Percentiles rank a stretch among this genome's conserved stretches.
These are phyloP conservation scores for Quercus variabilis DNA, from an alignment of 306 rosid genomes.

Conservation along the genomic window DNA sequence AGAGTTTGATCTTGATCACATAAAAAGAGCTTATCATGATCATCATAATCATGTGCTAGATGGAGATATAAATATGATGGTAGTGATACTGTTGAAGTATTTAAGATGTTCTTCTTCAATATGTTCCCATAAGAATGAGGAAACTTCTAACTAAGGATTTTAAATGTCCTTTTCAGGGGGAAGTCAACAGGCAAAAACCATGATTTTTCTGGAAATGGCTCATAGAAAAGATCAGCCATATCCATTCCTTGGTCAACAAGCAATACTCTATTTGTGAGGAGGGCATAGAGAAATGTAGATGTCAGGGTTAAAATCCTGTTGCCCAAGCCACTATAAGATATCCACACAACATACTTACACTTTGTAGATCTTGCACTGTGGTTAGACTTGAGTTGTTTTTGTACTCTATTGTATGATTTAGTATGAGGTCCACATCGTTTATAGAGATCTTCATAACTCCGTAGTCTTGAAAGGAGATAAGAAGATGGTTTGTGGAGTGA, in stretches of 20 bases:
- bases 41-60: conserved; percentile 60
- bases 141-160: conserved; percentile 37
- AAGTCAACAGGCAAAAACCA: conserved; percentile 67
- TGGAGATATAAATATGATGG: conserved; percentile 56
- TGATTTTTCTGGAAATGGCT: conserved; percentile 62
- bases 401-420: conserved; percentile 46
- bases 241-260: conserved; percentile 71
- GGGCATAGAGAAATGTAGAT: conserved; percentile 68
- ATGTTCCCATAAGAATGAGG: conserved; percentile 55
- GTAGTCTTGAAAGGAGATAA: conserved; percentile 52
- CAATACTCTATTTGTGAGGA: conserved; percentile 64
- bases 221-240: conserved; percentile 63
- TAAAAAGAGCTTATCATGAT: conserved; percentile 74
- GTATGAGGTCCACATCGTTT: conserved; percentile 66
- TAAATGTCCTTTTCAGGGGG: conserved; percentile 38
- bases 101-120: conserved; percentile 31
- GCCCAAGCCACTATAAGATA: conserved; percentile 71
- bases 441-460: conserved; percentile 59
- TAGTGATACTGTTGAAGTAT: conserved; percentile 8
- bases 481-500: conserved; percentile 42
- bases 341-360: conserved; percentile 65
- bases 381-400: conserved; percentile 48
- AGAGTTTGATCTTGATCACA: conserved; percentile 59
- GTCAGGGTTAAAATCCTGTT: conserved; percentile 61
- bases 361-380: conserved; percentile 5